phyloP scores from a whole-genome alignment of 805 yeast genomes.

The Candida ulmi region DNA sequence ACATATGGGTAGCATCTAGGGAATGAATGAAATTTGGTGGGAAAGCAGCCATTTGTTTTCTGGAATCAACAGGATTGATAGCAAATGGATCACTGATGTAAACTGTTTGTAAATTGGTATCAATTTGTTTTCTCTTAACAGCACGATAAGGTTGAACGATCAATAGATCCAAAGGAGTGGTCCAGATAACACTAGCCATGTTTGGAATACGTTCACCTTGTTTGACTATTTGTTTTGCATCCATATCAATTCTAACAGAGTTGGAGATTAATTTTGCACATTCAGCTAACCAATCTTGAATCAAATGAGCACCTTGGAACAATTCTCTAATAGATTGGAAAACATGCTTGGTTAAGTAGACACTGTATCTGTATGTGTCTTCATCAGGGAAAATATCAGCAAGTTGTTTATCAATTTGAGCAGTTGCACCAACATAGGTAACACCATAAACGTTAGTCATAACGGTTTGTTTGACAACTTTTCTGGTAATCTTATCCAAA shows the following conservation, averaged over 20 bases:
- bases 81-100: slow-evolving; percentile 84
- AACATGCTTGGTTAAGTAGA: slow-evolving; percentile 72
- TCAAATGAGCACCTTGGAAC: slow-evolving; percentile 87
- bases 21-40: slow-evolving; percentile 97
- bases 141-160: slow-evolving; percentile 95
- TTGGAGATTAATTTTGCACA: slow-evolving; percentile 78
- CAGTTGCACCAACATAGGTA: slow-evolving; percentile 87
- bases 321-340: slow-evolving; percentile 80
- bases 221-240: slow-evolving; percentile 32
- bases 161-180: slow-evolving; percentile 91
- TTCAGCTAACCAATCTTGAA: slow-evolving; percentile 94
- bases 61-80: slow-evolving; percentile 72
- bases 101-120: slow-evolving; percentile 86
- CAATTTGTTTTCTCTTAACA: slow-evolving; percentile 54
- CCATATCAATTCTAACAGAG: slow-evolving; percentile 65
- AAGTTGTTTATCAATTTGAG: slow-evolving; percentile 78
- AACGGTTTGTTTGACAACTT: slow-evolving; percentile 93
- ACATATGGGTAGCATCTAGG: slow-evolving; percentile 94
- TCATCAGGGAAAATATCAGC: slow-evolving; percentile 50
- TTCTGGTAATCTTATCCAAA: slow-evolving; percentile 65
- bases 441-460: slow-evolving; percentile 99
- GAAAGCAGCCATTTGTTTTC: slow-evolving; percentile 88
- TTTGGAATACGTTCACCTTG: slow-evolving; percentile 51
- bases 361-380: slow-evolving; percentile 42
- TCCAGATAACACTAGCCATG: slow-evolving; percentile 93